Percentiles rank a stretch among this genome's conserved stretches.
These are phyloP conservation scores for Mycena rebaudengoi DNA, from an alignment of 768 basidiomycete genomes.

Conservation along the genomic window DNA sequence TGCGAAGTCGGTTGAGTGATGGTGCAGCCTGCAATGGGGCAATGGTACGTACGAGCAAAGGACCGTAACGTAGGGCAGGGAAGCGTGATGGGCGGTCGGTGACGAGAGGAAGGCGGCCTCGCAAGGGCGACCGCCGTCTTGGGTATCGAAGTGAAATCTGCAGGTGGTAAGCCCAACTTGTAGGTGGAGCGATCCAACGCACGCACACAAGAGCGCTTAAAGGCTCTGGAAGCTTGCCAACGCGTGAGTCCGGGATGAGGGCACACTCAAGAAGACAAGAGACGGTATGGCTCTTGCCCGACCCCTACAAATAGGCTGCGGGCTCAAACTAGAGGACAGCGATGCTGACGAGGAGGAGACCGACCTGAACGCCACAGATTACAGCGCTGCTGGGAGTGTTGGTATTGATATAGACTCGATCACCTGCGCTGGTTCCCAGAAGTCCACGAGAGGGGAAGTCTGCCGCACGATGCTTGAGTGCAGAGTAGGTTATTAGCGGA, in stretches of 20 bases:
- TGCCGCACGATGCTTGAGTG: no score
- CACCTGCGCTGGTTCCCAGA: constrained; percentile 37
- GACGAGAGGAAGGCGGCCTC: constrained; percentile 16
- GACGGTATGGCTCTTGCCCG: constrained; percentile 62
- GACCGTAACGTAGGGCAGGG: constrained; percentile 14
- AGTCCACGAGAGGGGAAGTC: constrained; percentile 22
- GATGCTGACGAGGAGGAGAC: constrained; percentile 4
- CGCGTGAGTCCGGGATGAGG: constrained; percentile 46
- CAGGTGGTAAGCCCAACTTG: not conserved
- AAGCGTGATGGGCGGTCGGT: not conserved
- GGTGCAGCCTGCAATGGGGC: no score
- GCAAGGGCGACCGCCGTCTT: constrained; percentile 12
- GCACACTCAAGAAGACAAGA: constrained; percentile 59
- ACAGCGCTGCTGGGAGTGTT: constrained; percentile 61
- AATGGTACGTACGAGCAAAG: no score
- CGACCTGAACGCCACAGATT: constrained; percentile 58
- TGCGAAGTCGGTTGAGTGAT: no score
- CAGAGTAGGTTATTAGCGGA: constrained; percentile 13
- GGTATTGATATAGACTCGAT: constrained; percentile 58
- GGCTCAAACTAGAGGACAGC: not conserved
- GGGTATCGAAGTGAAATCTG: no score
- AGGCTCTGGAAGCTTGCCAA: constrained; percentile 51
- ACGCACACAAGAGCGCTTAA: constrained; percentile 51
- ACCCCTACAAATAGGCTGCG: constrained; percentile 37
- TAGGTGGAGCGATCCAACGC: not conserved